Evolutionary conservation across 345 rosid genomes (phyloP).

Genomic region (Arabis hirsuta): DNA sequence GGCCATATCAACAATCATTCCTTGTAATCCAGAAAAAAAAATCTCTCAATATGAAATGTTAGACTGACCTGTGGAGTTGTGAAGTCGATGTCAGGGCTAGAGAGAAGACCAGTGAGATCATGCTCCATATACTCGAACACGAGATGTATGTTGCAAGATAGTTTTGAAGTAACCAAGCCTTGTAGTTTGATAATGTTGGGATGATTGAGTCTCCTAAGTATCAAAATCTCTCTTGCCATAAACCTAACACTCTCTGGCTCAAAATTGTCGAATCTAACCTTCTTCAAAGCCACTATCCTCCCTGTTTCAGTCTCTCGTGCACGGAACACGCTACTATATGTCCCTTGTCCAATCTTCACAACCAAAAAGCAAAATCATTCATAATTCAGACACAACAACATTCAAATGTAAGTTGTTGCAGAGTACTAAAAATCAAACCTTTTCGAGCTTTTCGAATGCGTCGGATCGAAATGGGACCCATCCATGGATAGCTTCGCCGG

Average conservation of each 20-base stretch:
- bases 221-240: constrained; percentile 94
- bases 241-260: constrained; percentile 99
- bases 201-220: constrained; percentile 85
- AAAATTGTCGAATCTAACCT: constrained; percentile 91
- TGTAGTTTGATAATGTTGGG: constrained; percentile 92
- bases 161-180: constrained; percentile 81
- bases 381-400: too few relatives aligned
- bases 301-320: constrained; percentile 83
- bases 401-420: not conserved
- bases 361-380: constrained; percentile 7
- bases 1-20: constrained; percentile 12
- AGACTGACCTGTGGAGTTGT: constrained; percentile 84
- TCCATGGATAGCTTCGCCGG: constrained; percentile 94
- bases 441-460: constrained; percentile 84
- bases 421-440: constrained; percentile 49
- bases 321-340: constrained; percentile 95
- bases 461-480: constrained; percentile 91
- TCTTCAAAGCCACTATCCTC: constrained; percentile 90
- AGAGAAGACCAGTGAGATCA: constrained; percentile 90
- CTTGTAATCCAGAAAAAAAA: not conserved
- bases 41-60: not conserved
- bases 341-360: constrained; percentile 93
- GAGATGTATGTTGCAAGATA: constrained; percentile 87
- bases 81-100: constrained; percentile 83
- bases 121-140: constrained; percentile 99